phyloP scores from a whole-genome alignment of 2,329 filamentous ascomycete species.

The Ophiostoma montium region DNA sequence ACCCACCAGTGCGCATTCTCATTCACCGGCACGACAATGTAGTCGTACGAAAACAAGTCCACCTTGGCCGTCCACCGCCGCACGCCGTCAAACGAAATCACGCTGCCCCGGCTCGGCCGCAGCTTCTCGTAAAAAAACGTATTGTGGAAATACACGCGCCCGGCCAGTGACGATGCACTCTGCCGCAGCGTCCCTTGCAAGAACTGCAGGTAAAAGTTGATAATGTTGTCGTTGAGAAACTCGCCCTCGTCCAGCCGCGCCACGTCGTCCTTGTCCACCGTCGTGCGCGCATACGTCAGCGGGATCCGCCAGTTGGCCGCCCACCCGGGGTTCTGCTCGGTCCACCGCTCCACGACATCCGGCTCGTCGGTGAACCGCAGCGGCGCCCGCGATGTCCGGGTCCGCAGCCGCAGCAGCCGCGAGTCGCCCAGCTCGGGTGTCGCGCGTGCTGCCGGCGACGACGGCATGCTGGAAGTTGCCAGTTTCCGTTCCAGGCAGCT shows the following conservation, averaged over 20 bases:
- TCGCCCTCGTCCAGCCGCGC: constrained; percentile 66
- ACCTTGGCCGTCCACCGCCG: constrained; percentile 76
- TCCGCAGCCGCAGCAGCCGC: constrained; percentile 3
- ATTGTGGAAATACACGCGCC: constrained; percentile 76
- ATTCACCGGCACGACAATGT: constrained; percentile 84
- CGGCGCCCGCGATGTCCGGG: not conserved
- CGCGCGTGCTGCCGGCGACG: no score
- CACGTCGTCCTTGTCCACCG: constrained; percentile 60
- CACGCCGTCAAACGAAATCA: constrained; percentile 74
- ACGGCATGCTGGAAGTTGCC: no score
- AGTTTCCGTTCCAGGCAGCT: no score
- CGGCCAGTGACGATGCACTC: constrained; percentile 38
- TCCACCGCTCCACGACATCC: constrained; percentile 30
- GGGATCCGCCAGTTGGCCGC: constrained; percentile 38
- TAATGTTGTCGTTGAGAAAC: constrained; percentile 84
- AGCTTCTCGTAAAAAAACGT: constrained; percentile 81
- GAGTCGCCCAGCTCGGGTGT: not conserved
- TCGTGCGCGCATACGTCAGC: constrained; percentile 50
- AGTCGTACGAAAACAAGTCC: constrained; percentile 75
- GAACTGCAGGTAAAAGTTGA: constrained; percentile 74
- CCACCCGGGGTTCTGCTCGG: constrained; percentile 36
- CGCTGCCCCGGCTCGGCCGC: constrained; percentile 40
- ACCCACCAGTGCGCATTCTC: constrained; percentile 85
- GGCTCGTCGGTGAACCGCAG: not conserved
- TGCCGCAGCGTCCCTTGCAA: constrained; percentile 47